phyloP scores from a whole-genome alignment of 352 stramenopile genomes.

The Blastocystis sp. region DNA sequence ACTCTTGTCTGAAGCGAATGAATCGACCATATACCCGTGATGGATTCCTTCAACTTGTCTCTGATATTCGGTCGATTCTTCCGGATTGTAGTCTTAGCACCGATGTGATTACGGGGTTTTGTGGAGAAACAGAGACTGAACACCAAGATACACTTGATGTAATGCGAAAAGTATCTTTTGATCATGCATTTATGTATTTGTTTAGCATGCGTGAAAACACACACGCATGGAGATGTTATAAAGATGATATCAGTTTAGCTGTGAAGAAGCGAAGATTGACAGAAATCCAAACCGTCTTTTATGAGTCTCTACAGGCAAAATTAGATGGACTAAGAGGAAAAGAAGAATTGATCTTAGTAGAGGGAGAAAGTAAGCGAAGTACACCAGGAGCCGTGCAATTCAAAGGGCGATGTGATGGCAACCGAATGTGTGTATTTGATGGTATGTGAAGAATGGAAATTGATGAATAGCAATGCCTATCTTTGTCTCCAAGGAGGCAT shows the following conservation, averaged over 20 bases:
- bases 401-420: slow-evolving; percentile 82
- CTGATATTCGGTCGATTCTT: slow-evolving; percentile 80
- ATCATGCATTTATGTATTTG: slow-evolving; percentile 98
- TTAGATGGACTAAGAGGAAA: slow-evolving; percentile 86
- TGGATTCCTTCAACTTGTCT: slow-evolving; percentile 90
- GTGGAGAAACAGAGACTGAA: slow-evolving; percentile 93
- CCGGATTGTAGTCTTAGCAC: slow-evolving; percentile 83
- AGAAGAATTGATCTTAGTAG: slow-evolving; percentile 90
- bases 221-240: slow-evolving; percentile 16
- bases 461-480: slow-evolving; percentile 19
- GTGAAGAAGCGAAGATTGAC: slow-evolving; percentile 89
- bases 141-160: slow-evolving; percentile 87
- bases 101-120: slow-evolving; percentile 98
- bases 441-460: not conserved
- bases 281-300: slow-evolving; percentile 91
- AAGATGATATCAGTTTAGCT: slow-evolving; percentile 88
- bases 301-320: slow-evolving; percentile 82
- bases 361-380: slow-evolving; percentile 83
- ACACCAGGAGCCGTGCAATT: slow-evolving; percentile 77
- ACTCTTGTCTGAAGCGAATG: slow-evolving; percentile 85
- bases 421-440: slow-evolving; percentile 70
- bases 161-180: slow-evolving; percentile 84
- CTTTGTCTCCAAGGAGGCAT: not conserved
- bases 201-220: slow-evolving; percentile 87
- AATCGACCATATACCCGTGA: slow-evolving; percentile 91